Conservation (phyloP, 2,329 filamentous ascomycete genomes). For the Alternaria metachromatica region DNA sequence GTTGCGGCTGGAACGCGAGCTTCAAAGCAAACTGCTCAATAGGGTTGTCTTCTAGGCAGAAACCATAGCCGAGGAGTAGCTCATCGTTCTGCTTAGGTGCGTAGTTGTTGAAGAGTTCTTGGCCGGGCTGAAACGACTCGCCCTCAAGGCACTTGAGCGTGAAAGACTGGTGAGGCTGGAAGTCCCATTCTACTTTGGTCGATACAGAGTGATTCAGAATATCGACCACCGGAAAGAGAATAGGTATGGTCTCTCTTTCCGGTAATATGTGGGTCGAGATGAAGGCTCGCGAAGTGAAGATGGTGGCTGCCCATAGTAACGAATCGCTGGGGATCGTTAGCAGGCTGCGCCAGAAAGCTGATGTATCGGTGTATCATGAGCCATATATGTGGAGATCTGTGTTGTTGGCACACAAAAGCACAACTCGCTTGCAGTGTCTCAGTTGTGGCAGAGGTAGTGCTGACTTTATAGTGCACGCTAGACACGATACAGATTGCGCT, state of each 20-base stretch:
- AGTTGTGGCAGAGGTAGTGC: not conserved
- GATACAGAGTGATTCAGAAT: constrained; percentile 56
- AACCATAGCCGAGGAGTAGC: constrained; percentile 61
- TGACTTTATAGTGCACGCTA: not conserved
- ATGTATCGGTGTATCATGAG: not conserved
- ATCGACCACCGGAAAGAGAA: constrained; percentile 60
- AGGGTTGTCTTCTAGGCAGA: constrained; percentile 56
- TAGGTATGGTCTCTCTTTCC: constrained; percentile 36
- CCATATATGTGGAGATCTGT: not conserved
- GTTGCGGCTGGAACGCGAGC: constrained; percentile 49
- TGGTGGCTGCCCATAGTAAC: constrained; percentile 59
- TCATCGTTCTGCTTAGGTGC: constrained; percentile 61
- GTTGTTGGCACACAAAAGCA: not conserved
- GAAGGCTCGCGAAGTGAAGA: constrained; percentile 60
- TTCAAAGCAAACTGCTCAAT: constrained; percentile 55
- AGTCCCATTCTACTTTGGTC: constrained; percentile 57
- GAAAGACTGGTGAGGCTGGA: constrained; percentile 42
- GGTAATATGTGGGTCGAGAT: constrained; percentile 50
- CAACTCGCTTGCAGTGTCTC: not conserved
- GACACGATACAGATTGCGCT: not conserved
- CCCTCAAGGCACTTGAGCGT: constrained; percentile 48
- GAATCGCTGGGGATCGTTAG: constrained; percentile 50
- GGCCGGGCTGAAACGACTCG: constrained; percentile 42
- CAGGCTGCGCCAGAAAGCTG: not conserved
- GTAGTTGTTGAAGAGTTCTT: constrained; percentile 62